phyloP scores from a whole-genome alignment of 2,329 filamentous ascomycete species.

The Sporothrix pseudoabietina region DNA sequence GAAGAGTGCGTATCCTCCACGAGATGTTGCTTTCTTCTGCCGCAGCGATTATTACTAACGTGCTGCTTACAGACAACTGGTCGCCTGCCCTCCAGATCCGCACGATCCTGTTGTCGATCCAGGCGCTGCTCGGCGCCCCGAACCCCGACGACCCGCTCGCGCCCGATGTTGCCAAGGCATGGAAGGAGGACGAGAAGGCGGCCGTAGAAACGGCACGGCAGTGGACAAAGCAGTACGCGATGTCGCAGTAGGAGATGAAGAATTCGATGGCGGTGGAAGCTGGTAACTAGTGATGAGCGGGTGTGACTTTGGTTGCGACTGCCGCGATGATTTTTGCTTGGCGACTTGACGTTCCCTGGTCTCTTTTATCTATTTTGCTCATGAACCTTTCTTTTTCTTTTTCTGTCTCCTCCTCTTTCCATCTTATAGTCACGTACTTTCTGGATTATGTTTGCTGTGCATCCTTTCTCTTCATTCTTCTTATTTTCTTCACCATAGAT shows the following conservation, averaged over 20 bases:
- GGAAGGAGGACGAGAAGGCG: constrained; percentile 93
- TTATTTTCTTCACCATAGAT: background rate
- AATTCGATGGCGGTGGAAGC: background rate
- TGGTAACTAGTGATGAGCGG: background rate
- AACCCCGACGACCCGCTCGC: constrained; percentile 99
- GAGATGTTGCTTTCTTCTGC: too few species aligned
- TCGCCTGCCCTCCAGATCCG: constrained; percentile 96
- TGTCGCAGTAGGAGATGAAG: constrained; percentile 43
- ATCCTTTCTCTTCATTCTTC: background rate
- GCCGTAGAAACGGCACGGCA: constrained; percentile 90
- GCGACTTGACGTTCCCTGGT: background rate
- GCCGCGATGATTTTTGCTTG: background rate
- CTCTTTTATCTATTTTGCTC: background rate
- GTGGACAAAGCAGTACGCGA: constrained; percentile 85
- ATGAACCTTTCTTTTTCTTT: background rate
- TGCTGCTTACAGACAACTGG: constrained; percentile 76
- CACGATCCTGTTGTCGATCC: constrained; percentile 97
- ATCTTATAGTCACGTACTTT: background rate
- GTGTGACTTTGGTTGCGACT: too few species aligned
- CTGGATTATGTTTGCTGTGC: background rate
- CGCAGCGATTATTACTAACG: background rate
- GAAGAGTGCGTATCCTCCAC: constrained; percentile 65
- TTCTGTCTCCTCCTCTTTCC: background rate
- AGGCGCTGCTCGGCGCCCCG: constrained; percentile 90
- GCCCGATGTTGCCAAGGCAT: constrained; percentile 94